Conservation (phyloP, 2,329 filamentous ascomycete genomes). For the Aspergillus sojae region DNA sequence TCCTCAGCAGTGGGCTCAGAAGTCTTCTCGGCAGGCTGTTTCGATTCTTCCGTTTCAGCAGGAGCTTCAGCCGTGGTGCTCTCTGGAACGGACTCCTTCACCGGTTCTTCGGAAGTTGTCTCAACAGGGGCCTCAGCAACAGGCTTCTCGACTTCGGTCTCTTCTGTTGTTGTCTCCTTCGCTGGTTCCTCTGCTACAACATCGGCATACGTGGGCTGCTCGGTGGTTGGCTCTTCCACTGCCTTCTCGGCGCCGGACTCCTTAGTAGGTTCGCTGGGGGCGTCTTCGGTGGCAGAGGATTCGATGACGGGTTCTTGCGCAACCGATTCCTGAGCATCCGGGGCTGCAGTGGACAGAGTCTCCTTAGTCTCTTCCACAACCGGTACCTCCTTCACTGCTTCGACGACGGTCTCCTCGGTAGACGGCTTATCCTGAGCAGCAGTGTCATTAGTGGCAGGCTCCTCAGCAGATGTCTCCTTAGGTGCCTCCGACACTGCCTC, state of each 20-base stretch:
- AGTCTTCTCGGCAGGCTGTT: conserved; percentile 9
- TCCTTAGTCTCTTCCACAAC: not conserved
- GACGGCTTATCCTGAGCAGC: not conserved
- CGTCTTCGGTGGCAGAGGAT: not conserved
- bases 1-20: conserved; percentile 11
- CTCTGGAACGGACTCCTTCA: not conserved
- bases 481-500: not conserved
- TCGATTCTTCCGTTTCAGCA: conserved; percentile 1
- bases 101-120: conserved; percentile 2
- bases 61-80: not conserved
- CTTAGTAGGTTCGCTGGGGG: not conserved
- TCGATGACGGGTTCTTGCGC: not conserved
- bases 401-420: not conserved
- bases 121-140: conserved; percentile 2
- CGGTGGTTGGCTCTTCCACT: not conserved
- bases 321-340: not conserved
- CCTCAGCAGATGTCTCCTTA: not conserved
- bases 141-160: not conserved
- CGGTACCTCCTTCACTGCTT: not conserved
- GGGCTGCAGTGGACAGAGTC: not conserved
- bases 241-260: not conserved
- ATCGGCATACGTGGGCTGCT: not conserved
- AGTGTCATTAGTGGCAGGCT: not conserved
- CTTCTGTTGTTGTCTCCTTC: not conserved
- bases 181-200: not conserved